Evolutionary conservation across 345 rosid species (phyloP).

Genomic region (Gossypium arboreum): DNA sequence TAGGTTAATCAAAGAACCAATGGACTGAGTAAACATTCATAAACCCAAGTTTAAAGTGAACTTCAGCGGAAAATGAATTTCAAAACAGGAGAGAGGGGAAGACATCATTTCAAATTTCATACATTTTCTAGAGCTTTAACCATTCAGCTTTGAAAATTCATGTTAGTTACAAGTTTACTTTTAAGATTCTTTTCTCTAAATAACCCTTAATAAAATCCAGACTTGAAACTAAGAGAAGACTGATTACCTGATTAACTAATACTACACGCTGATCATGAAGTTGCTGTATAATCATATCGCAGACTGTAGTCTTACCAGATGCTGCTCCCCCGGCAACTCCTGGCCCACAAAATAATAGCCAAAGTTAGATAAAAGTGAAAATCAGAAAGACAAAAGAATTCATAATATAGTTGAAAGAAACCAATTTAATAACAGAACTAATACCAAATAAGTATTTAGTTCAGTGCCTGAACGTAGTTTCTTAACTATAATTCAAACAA

Average conservation of each 20-base stretch:
- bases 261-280: constrained; percentile 99
- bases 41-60: not conserved
- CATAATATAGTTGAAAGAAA: not conserved
- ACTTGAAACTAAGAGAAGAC: not conserved
- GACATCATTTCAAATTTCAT: not conserved
- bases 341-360: constrained; percentile 17
- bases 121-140: not conserved
- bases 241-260: constrained; percentile 81
- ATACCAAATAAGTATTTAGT: not conserved
- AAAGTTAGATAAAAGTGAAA: not conserved
- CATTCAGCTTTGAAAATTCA: not conserved
- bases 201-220: not conserved
- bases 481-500: not conserved
- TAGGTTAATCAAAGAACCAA: not conserved
- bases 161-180: not conserved
- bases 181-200: not conserved
- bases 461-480: not conserved
- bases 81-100: not conserved
- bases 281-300: constrained; percentile 99
- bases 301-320: constrained; percentile 95
- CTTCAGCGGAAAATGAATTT: not conserved
- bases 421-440: not conserved
- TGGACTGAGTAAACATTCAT: not conserved
- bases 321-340: constrained; percentile 99
- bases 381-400: not conserved